Evolutionary conservation across 257 asterid species (phyloP).

Genomic region (Capsicum rhomboideum): DNA sequence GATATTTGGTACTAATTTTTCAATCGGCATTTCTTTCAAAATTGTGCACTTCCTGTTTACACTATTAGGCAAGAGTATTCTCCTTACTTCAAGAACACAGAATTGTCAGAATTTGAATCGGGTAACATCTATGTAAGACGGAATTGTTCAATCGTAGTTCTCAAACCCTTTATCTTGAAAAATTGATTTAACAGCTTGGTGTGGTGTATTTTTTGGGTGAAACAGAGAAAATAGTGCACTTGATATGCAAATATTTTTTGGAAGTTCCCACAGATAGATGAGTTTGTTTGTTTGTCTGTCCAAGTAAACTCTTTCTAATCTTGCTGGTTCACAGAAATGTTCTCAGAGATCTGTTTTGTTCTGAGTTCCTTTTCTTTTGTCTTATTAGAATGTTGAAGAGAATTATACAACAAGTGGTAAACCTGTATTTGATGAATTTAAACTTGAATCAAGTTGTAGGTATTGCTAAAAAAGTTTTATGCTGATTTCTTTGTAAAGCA

Average conservation of each 20-base stretch:
- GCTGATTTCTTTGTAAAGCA: not conserved
- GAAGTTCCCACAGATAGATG: not conserved
- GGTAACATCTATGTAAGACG: not conserved
- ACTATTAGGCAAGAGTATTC: not conserved
- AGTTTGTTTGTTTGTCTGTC: not conserved
- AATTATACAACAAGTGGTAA: not conserved
- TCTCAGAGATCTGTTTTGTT: not conserved
- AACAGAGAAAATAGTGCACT: not conserved
- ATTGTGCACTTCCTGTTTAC: not conserved
- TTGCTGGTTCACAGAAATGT: not conserved
- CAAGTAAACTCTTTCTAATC: not conserved
- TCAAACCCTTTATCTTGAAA: not conserved
- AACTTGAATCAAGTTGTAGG: not conserved
- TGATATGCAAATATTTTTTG: not conserved
- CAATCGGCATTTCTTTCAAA: not conserved
- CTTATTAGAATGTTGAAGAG: not conserved
- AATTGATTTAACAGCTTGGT: not conserved
- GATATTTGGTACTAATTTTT: not conserved
- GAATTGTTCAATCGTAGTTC: not conserved
- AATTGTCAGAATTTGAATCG: not conserved
- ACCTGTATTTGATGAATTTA: not conserved
- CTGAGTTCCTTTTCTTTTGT: not conserved
- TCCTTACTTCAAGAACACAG: not conserved
- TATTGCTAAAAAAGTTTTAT: not conserved
- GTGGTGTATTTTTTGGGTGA: not conserved